Conservation (phyloP, 768 basidiomycete genomes). For the Hericium coralloides region DNA sequence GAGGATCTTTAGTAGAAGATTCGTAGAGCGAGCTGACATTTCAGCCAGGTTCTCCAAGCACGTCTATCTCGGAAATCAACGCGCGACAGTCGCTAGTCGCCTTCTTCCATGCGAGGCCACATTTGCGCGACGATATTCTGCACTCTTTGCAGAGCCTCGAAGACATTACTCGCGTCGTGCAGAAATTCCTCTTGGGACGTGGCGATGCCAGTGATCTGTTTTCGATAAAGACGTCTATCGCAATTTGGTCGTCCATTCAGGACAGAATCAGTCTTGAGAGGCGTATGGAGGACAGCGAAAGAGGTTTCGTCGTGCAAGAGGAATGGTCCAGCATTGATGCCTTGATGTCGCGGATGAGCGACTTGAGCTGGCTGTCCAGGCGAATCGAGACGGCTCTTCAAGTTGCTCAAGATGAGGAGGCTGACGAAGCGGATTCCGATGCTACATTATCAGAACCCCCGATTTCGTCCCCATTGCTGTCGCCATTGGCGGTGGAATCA, state of each 20-base stretch:
- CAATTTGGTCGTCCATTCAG: slow-evolving; percentile 46
- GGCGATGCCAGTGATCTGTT: slow-evolving; percentile 60
- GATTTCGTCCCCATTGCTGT: slow-evolving; percentile 9
- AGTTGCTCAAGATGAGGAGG: neutral
- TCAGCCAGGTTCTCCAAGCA: slow-evolving; percentile 71
- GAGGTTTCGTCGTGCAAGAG: slow-evolving; percentile 10
- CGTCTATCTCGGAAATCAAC: slow-evolving; percentile 62
- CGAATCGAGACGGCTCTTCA: slow-evolving; percentile 40
- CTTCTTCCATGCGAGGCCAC: slow-evolving; percentile 51
- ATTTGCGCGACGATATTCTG: slow-evolving; percentile 57
- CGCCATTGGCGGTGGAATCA: neutral
- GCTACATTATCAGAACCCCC: slow-evolving; percentile 12
- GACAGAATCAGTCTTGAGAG: slow-evolving; percentile 48
- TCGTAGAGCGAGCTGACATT: neutral
- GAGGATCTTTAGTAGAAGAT: slow-evolving; percentile 18
- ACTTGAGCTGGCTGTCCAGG: slow-evolving; percentile 42
- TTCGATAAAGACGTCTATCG: slow-evolving; percentile 53
- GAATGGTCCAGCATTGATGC: slow-evolving; percentile 52
- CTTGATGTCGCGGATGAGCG: slow-evolving; percentile 42
- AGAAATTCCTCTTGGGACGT: slow-evolving; percentile 62
- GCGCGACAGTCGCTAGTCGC: slow-evolving; percentile 70
- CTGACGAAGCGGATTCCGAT: neutral
- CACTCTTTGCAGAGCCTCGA: slow-evolving; percentile 47
- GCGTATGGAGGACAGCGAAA: slow-evolving; percentile 33
- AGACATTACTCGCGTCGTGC: slow-evolving; percentile 68